These are phyloP conservation scores for Trichoderma citrinoviride DNA, from an alignment of 2,329 filamentous ascomycete species.

Conservation along the genomic window DNA sequence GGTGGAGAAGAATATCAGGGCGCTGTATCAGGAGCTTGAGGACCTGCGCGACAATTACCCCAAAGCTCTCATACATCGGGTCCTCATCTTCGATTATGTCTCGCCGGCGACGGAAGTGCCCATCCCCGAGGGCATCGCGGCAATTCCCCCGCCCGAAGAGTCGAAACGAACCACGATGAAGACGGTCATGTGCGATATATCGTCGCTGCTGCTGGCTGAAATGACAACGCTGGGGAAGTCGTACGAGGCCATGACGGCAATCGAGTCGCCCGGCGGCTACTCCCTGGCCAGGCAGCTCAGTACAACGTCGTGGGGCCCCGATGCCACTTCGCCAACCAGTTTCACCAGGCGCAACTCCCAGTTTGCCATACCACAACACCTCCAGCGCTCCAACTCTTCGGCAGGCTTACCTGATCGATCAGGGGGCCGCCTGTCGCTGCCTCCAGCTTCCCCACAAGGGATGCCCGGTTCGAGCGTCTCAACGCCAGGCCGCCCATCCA, in stretches of 20 bases:
- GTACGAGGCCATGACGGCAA: slow-evolving; percentile 67
- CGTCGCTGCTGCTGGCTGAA: slow-evolving; percentile 69
- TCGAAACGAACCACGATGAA: slow-evolving; percentile 78
- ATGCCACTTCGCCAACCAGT: slow-evolving; percentile 38
- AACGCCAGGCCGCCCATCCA: slow-evolving; percentile 50
- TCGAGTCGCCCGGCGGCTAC: slow-evolving; percentile 70
- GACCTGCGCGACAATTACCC: slow-evolving; percentile 69
- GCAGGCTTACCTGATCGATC: slow-evolving; percentile 56
- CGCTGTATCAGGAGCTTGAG: slow-evolving; percentile 66
- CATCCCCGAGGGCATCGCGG: slow-evolving; percentile 65
- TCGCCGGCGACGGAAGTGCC: slow-evolving; percentile 48
- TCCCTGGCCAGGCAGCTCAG: slow-evolving; percentile 41
- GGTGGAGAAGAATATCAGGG: slow-evolving; percentile 56
- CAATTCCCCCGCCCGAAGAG: slow-evolving; percentile 65
- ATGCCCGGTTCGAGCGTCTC: slow-evolving; percentile 46
- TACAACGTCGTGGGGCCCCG: slow-evolving; percentile 42
- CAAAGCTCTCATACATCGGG: slow-evolving; percentile 72
- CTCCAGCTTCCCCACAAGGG: slow-evolving; percentile 55
- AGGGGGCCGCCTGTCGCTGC: slow-evolving; percentile 77
- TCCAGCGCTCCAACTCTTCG: slow-evolving; percentile 54
- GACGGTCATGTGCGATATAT: slow-evolving; percentile 76
- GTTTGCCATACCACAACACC: slow-evolving; percentile 41
- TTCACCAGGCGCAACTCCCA: slow-evolving; percentile 55
- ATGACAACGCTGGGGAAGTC: slow-evolving; percentile 72
- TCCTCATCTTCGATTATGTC: slow-evolving; percentile 75